Evolutionary conservation across 2,329 filamentous ascomycete species (phyloP), one percentile per base, ranked within the genome.

Genomic region (Xylogone sp.): DNA sequence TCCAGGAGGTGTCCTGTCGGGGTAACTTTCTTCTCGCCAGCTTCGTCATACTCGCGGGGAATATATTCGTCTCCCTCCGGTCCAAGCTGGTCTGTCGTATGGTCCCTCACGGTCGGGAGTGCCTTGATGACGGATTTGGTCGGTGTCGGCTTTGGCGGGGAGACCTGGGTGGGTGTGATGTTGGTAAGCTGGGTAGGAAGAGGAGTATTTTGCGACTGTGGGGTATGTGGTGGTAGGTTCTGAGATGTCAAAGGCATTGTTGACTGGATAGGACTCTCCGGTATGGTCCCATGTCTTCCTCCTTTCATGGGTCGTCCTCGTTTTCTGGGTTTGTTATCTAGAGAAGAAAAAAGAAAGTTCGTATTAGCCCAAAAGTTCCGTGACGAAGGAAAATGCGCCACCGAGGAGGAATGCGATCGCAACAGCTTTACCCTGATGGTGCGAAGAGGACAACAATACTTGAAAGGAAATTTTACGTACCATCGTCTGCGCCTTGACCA

Each of bases 51-150:
- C 71, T 99, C 94, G 62, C 94, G 87, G 21, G 93, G 91, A 31
- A 97, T 79, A 69, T 97, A 99, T 71, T 99, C 94, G 68, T 97
- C 94, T 56, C 89, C 88, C 63, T 90, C 88, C 22, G 87, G 78
- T 48, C 89, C 90, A 24, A 99, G 82, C 69, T 97, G 93, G 68
- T 97, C 93, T 16, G 93, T 97, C 2, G 94, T 99, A 69, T 99
- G 94, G 65, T 99, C 94, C 70, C 94, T 81, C 13, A 97, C 94
- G 3, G 94, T 97, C 2, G 94, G 94, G 43, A 99, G 77, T 1
- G 94, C 94, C 72, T 99, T 99, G 61, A 97, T 78, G 8, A 93
- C 89, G 9, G 84, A 78, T 72, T 95, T 95, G 29, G 86, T 86
- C 4, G 89, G 88, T 3, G 90, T 90, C 2, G 86, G 81, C 70